Percentiles rank a stretch among this genome's conserved stretches.
Evolutionary conservation across 2,329 filamentous ascomycete species (phyloP).

Genomic region (Phyllosticta citriasiana): DNA sequence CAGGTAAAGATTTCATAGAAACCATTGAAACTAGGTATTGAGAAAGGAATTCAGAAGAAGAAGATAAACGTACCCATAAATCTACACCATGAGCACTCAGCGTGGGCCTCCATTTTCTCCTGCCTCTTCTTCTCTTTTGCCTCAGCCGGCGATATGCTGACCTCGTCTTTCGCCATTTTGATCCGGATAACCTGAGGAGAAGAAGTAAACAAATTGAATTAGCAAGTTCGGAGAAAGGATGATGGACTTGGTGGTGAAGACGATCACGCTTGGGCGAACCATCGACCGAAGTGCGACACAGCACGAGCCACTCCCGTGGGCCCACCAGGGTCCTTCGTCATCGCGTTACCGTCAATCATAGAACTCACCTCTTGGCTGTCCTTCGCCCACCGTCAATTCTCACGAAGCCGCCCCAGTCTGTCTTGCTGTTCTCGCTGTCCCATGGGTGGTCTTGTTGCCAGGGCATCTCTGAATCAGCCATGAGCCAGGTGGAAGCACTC

Average conservation of each 20-base stretch:
- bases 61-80: conserved; percentile 25
- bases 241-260: background rate
- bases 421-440: background rate
- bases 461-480: conserved; percentile 16
- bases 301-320: conserved; percentile 47
- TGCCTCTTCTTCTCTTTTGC: background rate
- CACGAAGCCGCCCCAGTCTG: background rate
- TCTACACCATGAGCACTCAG: background rate
- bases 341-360: conserved; percentile 23
- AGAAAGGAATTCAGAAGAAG: background rate
- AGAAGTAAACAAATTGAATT: background rate
- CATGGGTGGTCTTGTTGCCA: conserved; percentile 23
- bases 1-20: background rate
- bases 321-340: background rate
- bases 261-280: background rate
- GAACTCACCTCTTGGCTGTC: background rate
- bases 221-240: background rate
- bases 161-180: background rate
- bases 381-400: background rate
- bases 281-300: conserved; percentile 49
- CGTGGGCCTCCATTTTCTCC: background rate
- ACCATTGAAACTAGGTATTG: background rate
- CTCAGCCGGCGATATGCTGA: background rate
- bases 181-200: background rate
- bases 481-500: conserved; percentile 79